phyloP scores from a whole-genome alignment of 2,329 filamentous ascomycete genomes.

The Pseudopithomyces maydicus region DNA sequence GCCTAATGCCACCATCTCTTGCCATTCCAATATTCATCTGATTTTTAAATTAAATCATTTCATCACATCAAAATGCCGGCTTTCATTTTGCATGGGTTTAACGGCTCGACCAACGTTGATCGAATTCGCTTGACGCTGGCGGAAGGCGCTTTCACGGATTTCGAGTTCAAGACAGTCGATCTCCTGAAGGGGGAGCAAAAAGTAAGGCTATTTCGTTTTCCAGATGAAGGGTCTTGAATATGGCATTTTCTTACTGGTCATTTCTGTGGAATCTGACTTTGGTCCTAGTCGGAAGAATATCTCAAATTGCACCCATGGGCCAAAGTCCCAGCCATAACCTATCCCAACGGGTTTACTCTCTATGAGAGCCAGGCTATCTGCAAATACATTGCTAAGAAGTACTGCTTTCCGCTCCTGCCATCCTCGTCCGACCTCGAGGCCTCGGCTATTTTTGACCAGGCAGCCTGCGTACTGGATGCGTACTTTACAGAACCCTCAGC shows the following conservation, averaged over 20 bases:
- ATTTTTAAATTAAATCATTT: conserved; percentile 12
- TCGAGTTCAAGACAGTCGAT: conserved; percentile 19
- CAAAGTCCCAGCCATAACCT: conserved; percentile 35
- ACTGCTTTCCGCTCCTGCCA: conserved; percentile 53
- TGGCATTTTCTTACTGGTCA: background rate
- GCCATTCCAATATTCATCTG: conserved; percentile 1
- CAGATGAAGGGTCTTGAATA: background rate
- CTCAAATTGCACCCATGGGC: conserved; percentile 24
- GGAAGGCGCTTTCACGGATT: conserved; percentile 28
- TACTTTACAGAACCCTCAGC: conserved; percentile 53
- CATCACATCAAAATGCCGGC: conserved; percentile 25
- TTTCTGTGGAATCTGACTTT: conserved; percentile 6
- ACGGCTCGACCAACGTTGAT: conserved; percentile 21
- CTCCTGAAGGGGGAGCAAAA: conserved; percentile 17
- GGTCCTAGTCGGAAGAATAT: conserved; percentile 22
- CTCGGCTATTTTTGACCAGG: conserved; percentile 52
- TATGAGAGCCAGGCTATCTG: conserved; percentile 54
- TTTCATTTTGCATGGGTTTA: conserved; percentile 23
- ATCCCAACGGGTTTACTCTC: conserved; percentile 47
- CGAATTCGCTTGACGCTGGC: conserved; percentile 27
- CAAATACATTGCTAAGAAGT: conserved; percentile 54
- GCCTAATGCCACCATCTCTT: conserved; percentile 11
- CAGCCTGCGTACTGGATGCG: conserved; percentile 47
- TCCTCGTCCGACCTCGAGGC: conserved; percentile 47
- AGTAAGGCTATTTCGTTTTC: conserved; percentile 9